Evolutionary conservation across 176 grass and related monocot genomes (phyloP).

Genomic region (Poa pratensis): DNA sequence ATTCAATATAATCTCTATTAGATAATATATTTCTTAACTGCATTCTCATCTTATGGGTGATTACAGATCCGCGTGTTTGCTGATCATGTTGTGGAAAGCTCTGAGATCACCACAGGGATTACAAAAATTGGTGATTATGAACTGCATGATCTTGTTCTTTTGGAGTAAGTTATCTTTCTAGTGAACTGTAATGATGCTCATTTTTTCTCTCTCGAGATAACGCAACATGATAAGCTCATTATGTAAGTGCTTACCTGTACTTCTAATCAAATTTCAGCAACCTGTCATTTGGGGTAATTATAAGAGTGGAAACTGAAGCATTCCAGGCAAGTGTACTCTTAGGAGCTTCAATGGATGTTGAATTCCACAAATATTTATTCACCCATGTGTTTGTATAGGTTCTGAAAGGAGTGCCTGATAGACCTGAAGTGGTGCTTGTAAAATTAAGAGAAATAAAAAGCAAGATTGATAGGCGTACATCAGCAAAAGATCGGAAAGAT

Average conservation of each 20-base stretch:
- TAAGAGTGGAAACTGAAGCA: slow-evolving; percentile 94
- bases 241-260: slow-evolving; percentile 28
- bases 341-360: background rate
- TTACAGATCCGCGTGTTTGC: slow-evolving; percentile 89
- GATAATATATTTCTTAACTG: slow-evolving; percentile 38
- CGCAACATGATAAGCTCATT: background rate
- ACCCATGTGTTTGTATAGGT: slow-evolving; percentile 62
- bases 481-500: slow-evolving; percentile 74
- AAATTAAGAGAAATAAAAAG: slow-evolving; percentile 97
- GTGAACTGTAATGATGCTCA: slow-evolving; percentile 14
- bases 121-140: slow-evolving; percentile 94
- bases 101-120: slow-evolving; percentile 92
- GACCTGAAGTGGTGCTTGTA: slow-evolving; percentile 90
- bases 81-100: slow-evolving; percentile 96
- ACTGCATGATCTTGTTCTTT: slow-evolving; percentile 91
- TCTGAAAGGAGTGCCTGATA: slow-evolving; percentile 88
- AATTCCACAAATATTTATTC: slow-evolving; percentile 43
- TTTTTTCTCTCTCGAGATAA: background rate
- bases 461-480: slow-evolving; percentile 78
- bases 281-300: slow-evolving; percentile 93
- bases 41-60: slow-evolving; percentile 38
- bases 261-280: slow-evolving; percentile 67
- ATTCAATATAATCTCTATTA: slow-evolving; percentile 20
- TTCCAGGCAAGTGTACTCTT: slow-evolving; percentile 63
- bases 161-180: slow-evolving; percentile 73